phyloP scores from a whole-genome alignment of 2,329 filamentous ascomycete genomes.

The Dryadomyces sulphureus region DNA sequence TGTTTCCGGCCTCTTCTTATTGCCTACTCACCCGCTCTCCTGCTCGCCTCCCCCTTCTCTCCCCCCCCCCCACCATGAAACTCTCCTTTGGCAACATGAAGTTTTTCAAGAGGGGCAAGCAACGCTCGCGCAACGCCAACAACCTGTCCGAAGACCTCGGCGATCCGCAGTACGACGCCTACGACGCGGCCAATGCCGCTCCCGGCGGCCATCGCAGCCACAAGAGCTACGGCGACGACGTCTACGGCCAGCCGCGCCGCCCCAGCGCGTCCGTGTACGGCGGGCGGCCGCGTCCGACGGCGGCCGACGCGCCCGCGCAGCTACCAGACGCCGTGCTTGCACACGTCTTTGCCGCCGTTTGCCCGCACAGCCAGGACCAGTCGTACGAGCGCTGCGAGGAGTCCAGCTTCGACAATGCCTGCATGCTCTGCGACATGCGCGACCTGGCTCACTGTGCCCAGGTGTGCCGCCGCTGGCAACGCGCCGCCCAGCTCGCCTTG shows the following conservation, averaged over 20 bases:
- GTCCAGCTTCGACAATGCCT: slow-evolving; percentile 62
- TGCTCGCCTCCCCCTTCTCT: neutral
- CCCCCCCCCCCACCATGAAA: neutral
- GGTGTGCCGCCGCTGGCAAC: slow-evolving; percentile 59
- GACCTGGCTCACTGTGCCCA: slow-evolving; percentile 69
- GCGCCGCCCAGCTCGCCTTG: slow-evolving; percentile 29
- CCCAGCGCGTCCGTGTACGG: neutral
- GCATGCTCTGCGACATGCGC: slow-evolving; percentile 86
- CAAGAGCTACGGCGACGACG: slow-evolving; percentile 2
- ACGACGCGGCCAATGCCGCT: slow-evolving; percentile 9
- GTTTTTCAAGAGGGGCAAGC: slow-evolving; percentile 21
- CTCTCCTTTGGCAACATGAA: slow-evolving; percentile 14
- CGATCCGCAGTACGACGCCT: slow-evolving; percentile 13
- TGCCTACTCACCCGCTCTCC: neutral
- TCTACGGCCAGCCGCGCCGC: neutral
- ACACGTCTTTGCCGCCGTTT: slow-evolving; percentile 68
- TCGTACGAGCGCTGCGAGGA: slow-evolving; percentile 73
- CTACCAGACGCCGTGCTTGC: slow-evolving; percentile 58
- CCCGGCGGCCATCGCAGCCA: slow-evolving; percentile 4
- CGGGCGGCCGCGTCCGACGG: neutral
- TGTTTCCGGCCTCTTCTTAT: neutral
- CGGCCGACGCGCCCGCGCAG: slow-evolving; percentile 9
- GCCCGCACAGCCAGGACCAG: slow-evolving; percentile 66
- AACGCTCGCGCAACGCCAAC: slow-evolving; percentile 12
- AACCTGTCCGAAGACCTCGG: slow-evolving; percentile 1